phyloP scores from a whole-genome alignment of 2,329 filamentous ascomycete genomes.

The Calonectria fujianensis region DNA sequence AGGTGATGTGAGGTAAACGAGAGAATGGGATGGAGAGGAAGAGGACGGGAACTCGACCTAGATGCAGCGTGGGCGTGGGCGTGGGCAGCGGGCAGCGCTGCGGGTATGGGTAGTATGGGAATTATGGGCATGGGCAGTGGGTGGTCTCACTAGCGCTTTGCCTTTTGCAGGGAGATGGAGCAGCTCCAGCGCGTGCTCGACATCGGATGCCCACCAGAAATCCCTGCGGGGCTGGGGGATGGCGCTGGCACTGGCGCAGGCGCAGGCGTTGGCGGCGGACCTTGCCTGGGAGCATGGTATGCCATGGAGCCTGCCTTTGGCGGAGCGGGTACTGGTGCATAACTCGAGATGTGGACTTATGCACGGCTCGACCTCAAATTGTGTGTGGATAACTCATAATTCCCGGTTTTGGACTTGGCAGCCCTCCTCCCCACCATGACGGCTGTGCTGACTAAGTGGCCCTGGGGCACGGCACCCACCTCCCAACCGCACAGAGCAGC shows the following conservation, averaged over 20 bases:
- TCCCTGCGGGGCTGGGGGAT: constrained; percentile 36
- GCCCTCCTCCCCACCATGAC: constrained; percentile 26
- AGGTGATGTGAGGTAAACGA: constrained; percentile 45
- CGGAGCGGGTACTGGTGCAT: constrained; percentile 25
- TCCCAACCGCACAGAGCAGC: constrained; percentile 41
- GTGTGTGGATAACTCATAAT: constrained; percentile 30
- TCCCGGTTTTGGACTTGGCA: constrained; percentile 16
- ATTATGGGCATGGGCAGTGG: constrained; percentile 37
- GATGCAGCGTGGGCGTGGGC: constrained; percentile 37
- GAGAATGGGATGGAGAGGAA: constrained; percentile 35
- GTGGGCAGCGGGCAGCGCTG: constrained; percentile 41
- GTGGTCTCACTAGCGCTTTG: constrained; percentile 41
- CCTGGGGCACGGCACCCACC: constrained; percentile 34
- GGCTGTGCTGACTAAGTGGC: constrained; percentile 36
- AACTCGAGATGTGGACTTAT: constrained; percentile 10
- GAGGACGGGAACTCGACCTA: constrained; percentile 39
- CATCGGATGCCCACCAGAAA: constrained; percentile 34
- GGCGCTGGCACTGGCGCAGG: constrained; percentile 20
- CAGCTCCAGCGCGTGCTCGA: constrained; percentile 34
- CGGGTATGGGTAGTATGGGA: constrained; percentile 21
- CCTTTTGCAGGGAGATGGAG: constrained; percentile 35
- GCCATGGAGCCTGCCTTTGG: not conserved
- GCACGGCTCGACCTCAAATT: not conserved
- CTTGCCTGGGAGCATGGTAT: constrained; percentile 1
- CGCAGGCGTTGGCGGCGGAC: constrained; percentile 16